Base-by-base conservation (phyloP, 768 basidiomycete genomes). In the Ephemerocybe angulata region DNA sequence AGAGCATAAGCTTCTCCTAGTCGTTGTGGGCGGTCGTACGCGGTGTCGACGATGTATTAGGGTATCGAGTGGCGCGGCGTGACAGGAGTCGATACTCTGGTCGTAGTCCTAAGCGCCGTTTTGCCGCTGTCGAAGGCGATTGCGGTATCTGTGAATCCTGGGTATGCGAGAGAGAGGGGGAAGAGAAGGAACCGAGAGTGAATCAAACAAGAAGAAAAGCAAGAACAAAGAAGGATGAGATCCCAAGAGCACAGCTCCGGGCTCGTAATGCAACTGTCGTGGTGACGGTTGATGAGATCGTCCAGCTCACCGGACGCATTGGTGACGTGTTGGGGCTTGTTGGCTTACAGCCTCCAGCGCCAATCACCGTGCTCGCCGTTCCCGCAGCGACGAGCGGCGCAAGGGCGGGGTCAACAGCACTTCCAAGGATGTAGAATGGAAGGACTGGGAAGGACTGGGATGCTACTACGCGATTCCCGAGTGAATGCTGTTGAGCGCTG, bases 271-370 rank as follows among this genome's bases (percentile, higher is more conserved):
- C 42, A n/a, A 22, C 27, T 6, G 42, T 44, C 42, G 42, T 44
- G 13, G 42, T 44, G 42, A 44, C 42, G 42, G 22, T 19, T 44
- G 42, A 44, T 44, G 42, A 44, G n/a, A 44, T 44, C 42, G 42
- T 17, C 42, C 42, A 44, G 42, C 42, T 44, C 22, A 44, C n/a
- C n/a, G 42, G 19, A 40, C n/a, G 38, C 38, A 21, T 25, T 44
- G 42, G 27, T 44, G 42, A 19, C 42, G 24, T 44, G 42, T 44
- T 44, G 42, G 42, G 42, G 4, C 22, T 44, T 44, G 42, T 44
- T 44, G 22, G 19, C 12, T 25, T 22, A 44, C 42, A 44, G 42
- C 42, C 24, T 44, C 42, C 42, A 22, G 42, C 42, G 42, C 42
- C 24, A 44, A 25, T 44, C n/a, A n/a, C n/a, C n/a, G n/a, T n/a